phyloP scores from a whole-genome alignment of 2,329 filamentous ascomycete species.

The Cercospora sojina region DNA sequence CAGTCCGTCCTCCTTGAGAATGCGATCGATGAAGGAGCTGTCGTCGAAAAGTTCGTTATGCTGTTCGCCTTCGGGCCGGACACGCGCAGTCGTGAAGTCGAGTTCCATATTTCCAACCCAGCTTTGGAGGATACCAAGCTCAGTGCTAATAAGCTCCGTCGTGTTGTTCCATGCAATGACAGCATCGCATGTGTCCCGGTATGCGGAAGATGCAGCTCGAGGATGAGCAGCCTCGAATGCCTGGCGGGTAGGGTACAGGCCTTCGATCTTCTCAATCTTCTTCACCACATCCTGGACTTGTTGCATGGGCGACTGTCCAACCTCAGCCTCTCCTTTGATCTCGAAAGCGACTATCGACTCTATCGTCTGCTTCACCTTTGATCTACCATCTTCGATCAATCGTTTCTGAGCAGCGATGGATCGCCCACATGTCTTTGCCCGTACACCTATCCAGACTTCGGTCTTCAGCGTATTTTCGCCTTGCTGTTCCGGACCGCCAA shows the following conservation, averaged over 20 bases:
- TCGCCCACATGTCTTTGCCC: conserved; percentile 79
- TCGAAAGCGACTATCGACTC: conserved; percentile 91
- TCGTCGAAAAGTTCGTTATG: conserved; percentile 80
- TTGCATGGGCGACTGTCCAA: conserved; percentile 79
- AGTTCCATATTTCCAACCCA: conserved; percentile 97
- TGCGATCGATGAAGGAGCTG: conserved; percentile 86
- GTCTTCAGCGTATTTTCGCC: conserved; percentile 65
- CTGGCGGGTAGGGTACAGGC: conserved; percentile 76
- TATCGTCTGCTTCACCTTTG: conserved; percentile 69
- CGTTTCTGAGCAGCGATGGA: conserved; percentile 81
- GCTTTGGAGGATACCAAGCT: conserved; percentile 83
- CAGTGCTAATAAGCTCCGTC: conserved; percentile 91
- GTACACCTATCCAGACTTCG: conserved; percentile 85
- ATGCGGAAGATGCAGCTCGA: conserved; percentile 71
- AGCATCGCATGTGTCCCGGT: conserved; percentile 79
- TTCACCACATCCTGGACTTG: conserved; percentile 87
- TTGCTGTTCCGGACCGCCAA: conserved; percentile 74
- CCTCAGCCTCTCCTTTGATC: conserved; percentile 90
- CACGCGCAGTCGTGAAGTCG: conserved; percentile 77
- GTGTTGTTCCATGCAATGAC: conserved; percentile 97
- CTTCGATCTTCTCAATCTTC: conserved; percentile 87
- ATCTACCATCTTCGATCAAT: conserved; percentile 80
- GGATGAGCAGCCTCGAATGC: conserved; percentile 74
- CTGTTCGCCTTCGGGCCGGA: conserved; percentile 59
- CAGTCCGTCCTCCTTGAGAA: conserved; percentile 93